Base-by-base conservation (phyloP, 768 basidiomycete species). In the Exsudoporus frostii region DNA sequence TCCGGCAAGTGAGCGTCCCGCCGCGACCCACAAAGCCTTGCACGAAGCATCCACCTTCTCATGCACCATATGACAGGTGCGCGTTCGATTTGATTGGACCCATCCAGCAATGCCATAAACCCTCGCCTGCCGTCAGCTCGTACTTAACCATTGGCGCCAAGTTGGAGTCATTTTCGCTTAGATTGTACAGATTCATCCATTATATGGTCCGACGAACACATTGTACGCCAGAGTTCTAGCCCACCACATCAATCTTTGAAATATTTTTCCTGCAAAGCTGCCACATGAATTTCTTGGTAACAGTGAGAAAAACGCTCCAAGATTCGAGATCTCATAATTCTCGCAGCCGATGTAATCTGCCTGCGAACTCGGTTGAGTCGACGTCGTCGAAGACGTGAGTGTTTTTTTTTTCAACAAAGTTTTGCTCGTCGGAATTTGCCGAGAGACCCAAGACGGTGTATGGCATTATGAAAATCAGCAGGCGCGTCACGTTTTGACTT, bases 101-200 rank as follows among this genome's bases (percentile, higher is more conserved):
- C 51, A 38, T 48, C 42, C 64, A 33, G 37, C 13, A 36, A 50
- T 62, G 54, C 49, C 65, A 57, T 58, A 50, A 60, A 25, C 29
- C 45, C 24, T 27, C 34, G 17, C 15, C 39, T 62, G 64, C 52
- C 61, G 55, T 60, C 49, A 55, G 19, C 45, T 29, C 1, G 29
- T 30, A 30, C 29, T 27, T 7, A 27, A 27, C 27, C 11, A 30
- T 11, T 30, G 10, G 29, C 29, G 29, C 29, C 1, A 7, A 24
- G 2, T 13, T 56, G 43, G 44, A 25, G 30, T 48, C 45, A 44
- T 40, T n/a, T 22, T 45, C 56, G 50, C 60, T 32, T 54, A 53
- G 56, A 64, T 61, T 38, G 59, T 41, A 47, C 29, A 58, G 63
- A 63, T 59, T 49, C 34, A 7, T 45, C 50, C 45, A 61, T 50